phyloP scores from a whole-genome alignment of 495 filamentous ascomycete genomes.

The Cudoniella acicularis region DNA sequence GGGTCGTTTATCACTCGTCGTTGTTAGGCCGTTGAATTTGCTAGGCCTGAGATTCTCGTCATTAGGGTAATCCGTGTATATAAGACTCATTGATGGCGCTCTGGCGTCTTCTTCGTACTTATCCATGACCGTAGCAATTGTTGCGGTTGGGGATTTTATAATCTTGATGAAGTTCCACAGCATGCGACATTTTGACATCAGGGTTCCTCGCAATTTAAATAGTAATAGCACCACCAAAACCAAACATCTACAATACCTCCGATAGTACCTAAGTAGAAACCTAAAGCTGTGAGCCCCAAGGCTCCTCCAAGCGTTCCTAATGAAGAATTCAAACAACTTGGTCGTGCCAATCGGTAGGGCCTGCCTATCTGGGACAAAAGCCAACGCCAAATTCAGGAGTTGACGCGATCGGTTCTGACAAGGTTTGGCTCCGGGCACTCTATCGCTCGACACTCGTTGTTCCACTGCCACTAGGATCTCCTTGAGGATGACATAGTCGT shows the following conservation, averaged over 20 bases:
- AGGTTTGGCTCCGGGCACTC: background rate
- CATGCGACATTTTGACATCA: too few relatives aligned
- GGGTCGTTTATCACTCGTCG: background rate
- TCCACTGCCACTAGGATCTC: background rate
- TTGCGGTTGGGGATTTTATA: too few relatives aligned
- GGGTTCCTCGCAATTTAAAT: too few relatives aligned
- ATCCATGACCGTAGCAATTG: too few relatives aligned
- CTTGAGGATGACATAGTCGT: too few relatives aligned
- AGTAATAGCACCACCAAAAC: too few relatives aligned
- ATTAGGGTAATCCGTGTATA: conserved; percentile 15
- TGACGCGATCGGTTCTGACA: background rate
- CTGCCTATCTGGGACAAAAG: conserved; percentile 3
- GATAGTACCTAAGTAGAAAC: too few relatives aligned
- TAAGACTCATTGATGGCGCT: conserved; percentile 27
- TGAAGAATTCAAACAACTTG: background rate
- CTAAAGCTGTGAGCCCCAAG: too few relatives aligned
- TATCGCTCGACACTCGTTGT: background rate
- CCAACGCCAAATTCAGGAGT: background rate
- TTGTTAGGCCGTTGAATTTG: background rate
- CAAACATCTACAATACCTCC: too few relatives aligned
- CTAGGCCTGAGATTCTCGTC: background rate
- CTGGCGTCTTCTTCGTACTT: conserved; percentile 18
- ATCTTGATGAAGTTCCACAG: too few relatives aligned
- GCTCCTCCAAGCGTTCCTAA: background rate
- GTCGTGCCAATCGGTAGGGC: background rate